These are phyloP conservation scores for Eutypa lata DNA, from an alignment of 2,329 filamentous ascomycete species.

Conservation along the genomic window DNA sequence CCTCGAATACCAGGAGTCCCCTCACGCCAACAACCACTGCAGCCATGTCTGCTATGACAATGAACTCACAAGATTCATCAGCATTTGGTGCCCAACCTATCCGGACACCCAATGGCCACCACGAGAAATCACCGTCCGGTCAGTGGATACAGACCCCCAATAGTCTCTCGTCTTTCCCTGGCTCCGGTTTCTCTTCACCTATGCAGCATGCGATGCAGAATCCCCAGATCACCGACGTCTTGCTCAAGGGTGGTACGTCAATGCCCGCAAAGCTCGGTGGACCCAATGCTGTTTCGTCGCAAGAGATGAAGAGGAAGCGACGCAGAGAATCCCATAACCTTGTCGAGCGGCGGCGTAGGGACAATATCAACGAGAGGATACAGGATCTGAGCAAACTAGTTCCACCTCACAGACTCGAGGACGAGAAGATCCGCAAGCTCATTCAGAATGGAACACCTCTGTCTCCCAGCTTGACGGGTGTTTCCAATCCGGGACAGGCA, in stretches of 20 bases:
- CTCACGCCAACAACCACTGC: slow-evolving; percentile 80
- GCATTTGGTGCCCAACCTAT: slow-evolving; percentile 78
- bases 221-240: slow-evolving; percentile 81
- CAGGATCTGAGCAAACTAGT: slow-evolving; percentile 94
- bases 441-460: slow-evolving; percentile 88
- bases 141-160: slow-evolving; percentile 88
- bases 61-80: slow-evolving; percentile 64
- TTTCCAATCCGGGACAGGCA: slow-evolving; percentile 67
- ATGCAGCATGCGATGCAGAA: slow-evolving; percentile 64
- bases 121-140: slow-evolving; percentile 81
- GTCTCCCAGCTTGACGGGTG: slow-evolving; percentile 74
- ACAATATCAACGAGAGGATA: slow-evolving; percentile 98
- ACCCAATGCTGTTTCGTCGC: slow-evolving; percentile 62
- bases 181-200: slow-evolving; percentile 86
- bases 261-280: slow-evolving; percentile 79
- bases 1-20: slow-evolving; percentile 72
- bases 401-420: slow-evolving; percentile 86
- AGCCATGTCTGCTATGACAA: slow-evolving; percentile 67
- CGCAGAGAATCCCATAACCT: slow-evolving; percentile 94
- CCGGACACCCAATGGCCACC: slow-evolving; percentile 60
- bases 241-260: slow-evolving; percentile 83
- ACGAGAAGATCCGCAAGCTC: slow-evolving; percentile 95
- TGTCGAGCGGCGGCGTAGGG: slow-evolving; percentile 88
- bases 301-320: slow-evolving; percentile 90
- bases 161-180: slow-evolving; percentile 80